Evolutionary conservation across 495 filamentous ascomycete genomes (phyloP).

Genomic region (Xylaria longipes): DNA sequence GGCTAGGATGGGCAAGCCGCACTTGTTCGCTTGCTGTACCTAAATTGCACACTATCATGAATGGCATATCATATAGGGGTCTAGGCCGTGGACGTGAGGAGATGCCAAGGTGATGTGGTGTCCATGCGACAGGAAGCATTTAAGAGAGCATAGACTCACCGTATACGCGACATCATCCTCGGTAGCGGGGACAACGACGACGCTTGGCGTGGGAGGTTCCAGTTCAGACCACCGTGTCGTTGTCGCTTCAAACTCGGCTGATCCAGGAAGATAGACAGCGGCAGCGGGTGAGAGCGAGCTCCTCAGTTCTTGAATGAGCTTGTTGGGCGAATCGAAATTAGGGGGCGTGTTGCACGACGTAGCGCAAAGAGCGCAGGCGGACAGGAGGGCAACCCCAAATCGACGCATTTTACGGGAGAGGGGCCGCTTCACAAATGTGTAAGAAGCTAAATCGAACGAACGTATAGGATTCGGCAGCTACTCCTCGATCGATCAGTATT

Average conservation of each 20-base stretch:
- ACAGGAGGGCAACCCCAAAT: conserved; percentile 34
- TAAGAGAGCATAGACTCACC: conserved; percentile 40
- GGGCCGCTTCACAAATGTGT: not conserved
- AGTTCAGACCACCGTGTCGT: conserved; percentile 53
- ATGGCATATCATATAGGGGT: not conserved
- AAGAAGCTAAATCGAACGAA: conserved; percentile 10
- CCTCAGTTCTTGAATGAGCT: not conserved
- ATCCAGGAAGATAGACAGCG: conserved; percentile 53
- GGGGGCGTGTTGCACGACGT: not conserved
- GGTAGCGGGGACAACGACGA: conserved; percentile 56
- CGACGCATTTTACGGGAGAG: conserved; percentile 31
- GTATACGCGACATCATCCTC: conserved; percentile 59
- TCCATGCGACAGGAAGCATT: not conserved
- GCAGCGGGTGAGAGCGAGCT: conserved; percentile 50
- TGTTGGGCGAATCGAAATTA: not conserved
- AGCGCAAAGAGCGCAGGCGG: conserved; percentile 30
- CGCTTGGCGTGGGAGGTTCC: conserved; percentile 48
- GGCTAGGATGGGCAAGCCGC: conserved; percentile 58
- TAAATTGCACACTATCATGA: conserved; percentile 27
- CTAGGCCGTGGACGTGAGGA: not conserved
- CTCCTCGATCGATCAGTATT: too few species aligned
- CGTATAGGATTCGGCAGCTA: not conserved
- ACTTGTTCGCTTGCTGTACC: conserved; percentile 54
- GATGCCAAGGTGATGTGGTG: not conserved
- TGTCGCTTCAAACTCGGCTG: conserved; percentile 46